Base-by-base conservation (phyloP, 306 rosid species). In the Comarum palustre region DNA sequence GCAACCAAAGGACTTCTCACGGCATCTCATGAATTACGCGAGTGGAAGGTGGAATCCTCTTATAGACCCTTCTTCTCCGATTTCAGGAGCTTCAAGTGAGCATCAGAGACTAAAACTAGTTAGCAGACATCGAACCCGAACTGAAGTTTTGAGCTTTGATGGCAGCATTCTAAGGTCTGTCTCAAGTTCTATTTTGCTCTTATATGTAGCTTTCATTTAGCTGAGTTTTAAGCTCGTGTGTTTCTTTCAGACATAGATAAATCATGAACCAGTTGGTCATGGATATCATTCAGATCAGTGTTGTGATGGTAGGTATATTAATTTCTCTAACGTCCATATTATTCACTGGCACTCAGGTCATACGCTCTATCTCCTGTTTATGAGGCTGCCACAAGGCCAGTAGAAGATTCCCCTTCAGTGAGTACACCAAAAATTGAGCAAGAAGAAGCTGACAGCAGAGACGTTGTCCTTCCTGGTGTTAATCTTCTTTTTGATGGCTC, bases 11-110 rank as follows among this genome's bases (percentile, higher is more conserved):
- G 99, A 90, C 69, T 79, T 85, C 72, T 82, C 86, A 61, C 81
- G 68, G 55, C 80, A 79, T 25, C 86, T 82, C 60, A 87, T 85
- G 96, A 84, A 81, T 83, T 86, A 88, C 74, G 93, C 90, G 27
- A 91, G 93, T 79, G 95, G 95, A 87, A 90, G 84, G 79, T 90
- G 96, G 99, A 88, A 91, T 82, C 96, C 96, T 38, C 85, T 91
- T 71, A 43, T 70, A 74, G 96, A 87, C 57, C 87, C 97, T 79
- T 89, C 99, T 38, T 94, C 91, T 84, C 99, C 96, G 46, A 86
- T 90, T 79, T 91, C 93, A 46, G 90, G 97, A 71, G 80, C 90
- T 70, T 73, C 43, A 52, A 84, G 83, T 41, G 89, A 71, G 59
- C 88, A 87, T 52, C 96, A 84, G 78, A 91, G 96, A 67, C 75